Evolutionary conservation across 805 yeast species (phyloP), one percentile per base, ranked within the genome.

Genomic region (Henningerozyma blattae): DNA sequence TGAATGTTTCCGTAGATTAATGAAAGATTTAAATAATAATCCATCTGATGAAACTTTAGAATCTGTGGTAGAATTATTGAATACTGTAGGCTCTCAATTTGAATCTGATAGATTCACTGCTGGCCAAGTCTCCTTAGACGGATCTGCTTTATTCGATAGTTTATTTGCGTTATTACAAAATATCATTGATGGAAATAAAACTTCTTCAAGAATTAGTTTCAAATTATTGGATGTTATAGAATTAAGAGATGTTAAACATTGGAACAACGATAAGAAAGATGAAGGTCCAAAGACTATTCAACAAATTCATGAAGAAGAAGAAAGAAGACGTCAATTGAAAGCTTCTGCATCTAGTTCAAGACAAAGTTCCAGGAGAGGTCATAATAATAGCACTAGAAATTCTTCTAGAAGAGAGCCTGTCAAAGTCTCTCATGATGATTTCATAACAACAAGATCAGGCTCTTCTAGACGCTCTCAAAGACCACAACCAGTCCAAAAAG

Each of bases 1-100:
- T 48, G 64, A 64, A 41, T 86, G 96, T 68, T 67, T 86, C 56
- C 62, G 63, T 34, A 76, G 72, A 54, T 66, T 71, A 49, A 64
- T 72, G 52, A 59, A 65, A 58, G 67, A 72, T 58, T 54, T 68
- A 55, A 54, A 55, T 27, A 66, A 67, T 36, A 50, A 57, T n/a
- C 94, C 95, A 36, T 66, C 81, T 15, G 97, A 91, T 58, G 97
- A 89, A 54, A 72, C 83, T 35, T 71, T 91, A 54, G 98, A 91
- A 66, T 82, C 83, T 41, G 73, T 87, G 58, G 72, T 80, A 27
- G 89, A 87, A 64, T 70, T 91, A 49, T 61, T 91, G 44, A 72
- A 68, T 41, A 86, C 97, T 6, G 84, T 82, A 35, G 98, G 96
- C 49, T 75, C 75, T 35, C 75, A 70, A 50, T 64, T 89, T 42